These are phyloP conservation scores for Zychaea mexicana DNA, from an alignment of 371 early-diverging fungal genomes.

Conservation along the genomic window DNA sequence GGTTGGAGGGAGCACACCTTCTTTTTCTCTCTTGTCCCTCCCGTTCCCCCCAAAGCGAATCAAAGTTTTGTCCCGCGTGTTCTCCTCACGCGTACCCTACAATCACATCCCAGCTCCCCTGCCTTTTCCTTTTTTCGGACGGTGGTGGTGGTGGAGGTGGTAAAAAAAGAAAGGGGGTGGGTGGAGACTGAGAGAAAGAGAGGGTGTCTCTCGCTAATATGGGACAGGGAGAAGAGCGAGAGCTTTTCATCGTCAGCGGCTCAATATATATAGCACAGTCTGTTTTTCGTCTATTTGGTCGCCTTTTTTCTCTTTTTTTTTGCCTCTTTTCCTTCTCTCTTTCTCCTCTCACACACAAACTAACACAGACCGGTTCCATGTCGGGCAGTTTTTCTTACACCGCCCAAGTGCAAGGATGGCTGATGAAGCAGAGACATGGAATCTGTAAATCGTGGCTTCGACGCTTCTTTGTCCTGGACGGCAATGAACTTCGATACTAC, in stretches of 20 bases:
- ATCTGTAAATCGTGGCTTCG: constrained; percentile 25
- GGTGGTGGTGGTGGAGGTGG: not conserved
- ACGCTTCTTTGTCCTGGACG: constrained; percentile 28
- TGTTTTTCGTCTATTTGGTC: not conserved
- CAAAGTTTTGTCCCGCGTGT: no score
- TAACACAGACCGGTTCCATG: not conserved
- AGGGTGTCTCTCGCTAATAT: no score
- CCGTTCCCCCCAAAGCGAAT: no score
- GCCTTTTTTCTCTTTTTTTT: not conserved
- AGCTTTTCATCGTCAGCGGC: not conserved
- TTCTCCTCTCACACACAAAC: not conserved
- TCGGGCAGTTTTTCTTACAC: constrained; percentile 3
- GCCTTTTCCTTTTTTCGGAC: no score
- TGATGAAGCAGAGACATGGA: constrained; percentile 47
- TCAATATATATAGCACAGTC: no score
- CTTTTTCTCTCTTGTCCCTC: no score
- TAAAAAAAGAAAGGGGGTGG: not conserved
- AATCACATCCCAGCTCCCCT: no score
- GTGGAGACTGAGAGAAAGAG: not conserved
- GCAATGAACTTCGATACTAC: constrained; percentile 23
- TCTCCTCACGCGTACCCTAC: no score
- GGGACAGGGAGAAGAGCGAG: not conserved
- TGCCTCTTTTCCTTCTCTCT: not conserved
- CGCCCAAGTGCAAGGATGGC: constrained; percentile 27
- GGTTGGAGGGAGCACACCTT: no score